phyloP scores from a whole-genome alignment of 176 grass and related monocot genomes.

The Ananas comosus region DNA sequence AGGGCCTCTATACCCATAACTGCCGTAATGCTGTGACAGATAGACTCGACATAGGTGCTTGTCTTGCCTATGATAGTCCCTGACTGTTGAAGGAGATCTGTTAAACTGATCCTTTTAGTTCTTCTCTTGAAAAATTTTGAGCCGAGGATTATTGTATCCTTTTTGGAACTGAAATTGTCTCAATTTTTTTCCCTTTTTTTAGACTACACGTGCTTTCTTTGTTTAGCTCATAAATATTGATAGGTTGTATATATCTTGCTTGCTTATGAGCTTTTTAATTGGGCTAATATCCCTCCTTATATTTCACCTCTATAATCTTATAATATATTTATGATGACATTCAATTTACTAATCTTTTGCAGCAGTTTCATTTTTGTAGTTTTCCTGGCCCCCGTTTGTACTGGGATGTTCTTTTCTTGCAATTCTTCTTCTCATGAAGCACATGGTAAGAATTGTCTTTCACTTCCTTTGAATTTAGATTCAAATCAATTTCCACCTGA shows the following conservation, averaged over 20 bases:
- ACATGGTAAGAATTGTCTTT: slow-evolving; percentile 33
- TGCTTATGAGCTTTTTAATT: not conserved
- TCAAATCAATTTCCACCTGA: not conserved
- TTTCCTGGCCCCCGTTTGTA: slow-evolving; percentile 84
- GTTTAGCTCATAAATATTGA: not conserved
- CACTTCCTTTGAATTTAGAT: not conserved
- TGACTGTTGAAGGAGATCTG: too few relatives aligned
- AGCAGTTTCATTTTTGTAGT: slow-evolving; percentile 46
- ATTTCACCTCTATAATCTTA: not conserved
- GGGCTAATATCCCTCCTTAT: not conserved
- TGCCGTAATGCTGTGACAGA: too few relatives aligned
- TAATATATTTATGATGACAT: not conserved
- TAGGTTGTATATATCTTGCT: not conserved
- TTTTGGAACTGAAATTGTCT: too few relatives aligned
- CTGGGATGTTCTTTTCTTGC: slow-evolving; percentile 72
- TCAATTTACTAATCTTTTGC: slow-evolving; percentile 14
- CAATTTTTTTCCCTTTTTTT: too few relatives aligned
- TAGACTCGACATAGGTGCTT: too few relatives aligned
- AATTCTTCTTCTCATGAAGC: slow-evolving; percentile 81
- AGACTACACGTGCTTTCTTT: not conserved
- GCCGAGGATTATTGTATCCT: too few relatives aligned
- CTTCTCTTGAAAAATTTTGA: too few relatives aligned
- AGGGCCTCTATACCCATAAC: too few relatives aligned
- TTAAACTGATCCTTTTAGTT: too few relatives aligned
- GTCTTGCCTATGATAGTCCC: too few relatives aligned